Evolutionary conservation across 164 flowering plant species (phyloP), one percentile per base, ranked within the genome.

Genomic region (Aristolochia contorta): DNA sequence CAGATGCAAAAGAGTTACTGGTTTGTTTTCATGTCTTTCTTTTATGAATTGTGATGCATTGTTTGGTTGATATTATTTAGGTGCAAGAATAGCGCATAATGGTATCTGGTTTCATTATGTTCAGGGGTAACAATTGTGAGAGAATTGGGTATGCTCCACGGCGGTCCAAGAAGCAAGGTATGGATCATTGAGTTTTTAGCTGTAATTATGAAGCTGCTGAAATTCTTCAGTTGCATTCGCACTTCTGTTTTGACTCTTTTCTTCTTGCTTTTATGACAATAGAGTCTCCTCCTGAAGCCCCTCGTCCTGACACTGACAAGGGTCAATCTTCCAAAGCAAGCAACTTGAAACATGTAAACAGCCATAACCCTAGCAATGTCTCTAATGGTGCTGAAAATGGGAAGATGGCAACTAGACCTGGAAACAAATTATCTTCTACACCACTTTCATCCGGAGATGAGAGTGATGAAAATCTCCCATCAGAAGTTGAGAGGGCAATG

Each of bases 1-100:
- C 79, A 82, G 30, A 79, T 93, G 83, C 98, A 93, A 65, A 90
- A 82, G 59, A 69, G 27, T 25, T 93, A 87, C 72, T 94, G 99
- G 99, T 91, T 47, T 54, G 84, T 63, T 68, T 53, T 61, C 54
- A 13, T 37, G 48, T 4, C 23, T 14, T 30, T 15, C 53, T 56
- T 52, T 25, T 30, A 16, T 62, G 16, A 12, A 18, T 15, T 56
- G 7, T 37, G 12, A 10, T 6, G 56, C 47, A 16, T 33, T 7
- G 25, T 27, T 9, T n/a, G 13, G 1, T 24, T 15, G 19, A 19
- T 30, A n/a, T n/a, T 47, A n/a, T 2, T 33, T 12, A 25, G 22
- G 16, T 9, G 20, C 14, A 54, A 2, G 32, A 15, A 21, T 16
- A 37, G 60, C n/a, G 5, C 19, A 9, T 48, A 16, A 43, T 21